Conservation (phyloP, 1,284 basidiomycete genomes). For the Exsudoporus floridanus region DNA sequence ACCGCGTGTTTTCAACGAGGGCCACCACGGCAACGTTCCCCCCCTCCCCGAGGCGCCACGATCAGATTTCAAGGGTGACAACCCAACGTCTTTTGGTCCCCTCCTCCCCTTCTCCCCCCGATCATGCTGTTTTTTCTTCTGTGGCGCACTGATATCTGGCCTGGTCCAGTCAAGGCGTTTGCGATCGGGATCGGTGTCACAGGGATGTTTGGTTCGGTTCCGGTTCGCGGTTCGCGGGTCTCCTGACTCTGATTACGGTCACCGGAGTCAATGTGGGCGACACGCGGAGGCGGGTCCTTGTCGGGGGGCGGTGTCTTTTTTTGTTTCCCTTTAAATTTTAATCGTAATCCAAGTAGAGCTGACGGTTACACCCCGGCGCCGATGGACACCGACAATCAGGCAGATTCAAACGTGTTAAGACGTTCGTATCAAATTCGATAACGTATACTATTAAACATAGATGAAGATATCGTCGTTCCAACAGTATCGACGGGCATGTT, state of each 20-base stretch:
- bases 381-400: not conserved
- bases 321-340: not conserved
- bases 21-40: not conserved
- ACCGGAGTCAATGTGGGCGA: not conserved
- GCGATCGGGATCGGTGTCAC: not conserved
- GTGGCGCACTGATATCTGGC: not conserved
- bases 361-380: not conserved
- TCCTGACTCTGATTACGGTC: not conserved
- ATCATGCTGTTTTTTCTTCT: not conserved
- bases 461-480: not conserved
- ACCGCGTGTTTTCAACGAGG: constrained; percentile 31
- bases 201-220: constrained; percentile 5
- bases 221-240: constrained; percentile 1
- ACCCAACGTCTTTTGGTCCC: too few relatives aligned
- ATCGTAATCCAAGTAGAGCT: not conserved
- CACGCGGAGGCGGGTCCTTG: not conserved
- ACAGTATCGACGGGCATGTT: not conserved
- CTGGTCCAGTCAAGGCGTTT: not conserved
- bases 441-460: not conserved
- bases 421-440: not conserved
- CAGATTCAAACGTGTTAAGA: not conserved
- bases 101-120: too few relatives aligned
- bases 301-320: not conserved
- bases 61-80: constrained; percentile 3
- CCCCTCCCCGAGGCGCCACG: not conserved